Evolutionary conservation across 495 filamentous ascomycete genomes (phyloP).

Genomic region (Talaromyces ruber): DNA sequence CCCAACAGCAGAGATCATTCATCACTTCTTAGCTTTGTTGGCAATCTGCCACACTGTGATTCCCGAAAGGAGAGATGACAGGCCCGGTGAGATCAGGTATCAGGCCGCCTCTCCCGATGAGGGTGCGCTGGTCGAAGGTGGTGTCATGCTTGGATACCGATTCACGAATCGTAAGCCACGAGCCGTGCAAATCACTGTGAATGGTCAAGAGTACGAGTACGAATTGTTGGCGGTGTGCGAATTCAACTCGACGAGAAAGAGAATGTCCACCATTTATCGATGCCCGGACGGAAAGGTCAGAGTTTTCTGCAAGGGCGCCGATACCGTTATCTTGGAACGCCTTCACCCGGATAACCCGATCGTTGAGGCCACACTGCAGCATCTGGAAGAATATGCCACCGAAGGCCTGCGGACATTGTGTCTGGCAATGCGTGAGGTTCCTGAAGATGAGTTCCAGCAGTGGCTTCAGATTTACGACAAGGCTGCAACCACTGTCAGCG

Average conservation of each 20-base stretch:
- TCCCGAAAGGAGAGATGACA: constrained; percentile 72
- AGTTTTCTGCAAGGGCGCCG: constrained; percentile 92
- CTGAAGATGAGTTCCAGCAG: constrained; percentile 82
- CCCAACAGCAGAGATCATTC: constrained; percentile 58
- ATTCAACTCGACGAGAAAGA: constrained; percentile 96
- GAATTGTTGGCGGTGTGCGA: constrained; percentile 94
- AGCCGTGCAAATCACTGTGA: constrained; percentile 69
- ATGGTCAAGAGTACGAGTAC: constrained; percentile 66
- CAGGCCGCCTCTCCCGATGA: constrained; percentile 98
- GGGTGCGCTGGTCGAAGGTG: constrained; percentile 91
- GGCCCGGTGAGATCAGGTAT: constrained; percentile 80
- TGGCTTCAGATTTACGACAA: constrained; percentile 86
- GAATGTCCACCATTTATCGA: constrained; percentile 95
- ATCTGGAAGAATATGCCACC: constrained; percentile 95
- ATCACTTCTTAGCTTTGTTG: constrained; percentile 83
- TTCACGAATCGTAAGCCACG: constrained; percentile 87
- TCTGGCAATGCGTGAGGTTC: constrained; percentile 87
- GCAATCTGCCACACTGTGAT: constrained; percentile 97
- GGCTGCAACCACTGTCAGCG: constrained; percentile 82
- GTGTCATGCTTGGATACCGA: constrained; percentile 72
- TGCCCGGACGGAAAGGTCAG: constrained; percentile 94
- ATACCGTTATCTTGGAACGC: constrained; percentile 93
- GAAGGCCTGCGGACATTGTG: constrained; percentile 95
- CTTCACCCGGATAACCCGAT: constrained; percentile 71
- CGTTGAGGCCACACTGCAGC: constrained; percentile 78